Base-by-base conservation (phyloP, 192 early-diverging fungal species). In the Kickxella alabastrina region DNA sequence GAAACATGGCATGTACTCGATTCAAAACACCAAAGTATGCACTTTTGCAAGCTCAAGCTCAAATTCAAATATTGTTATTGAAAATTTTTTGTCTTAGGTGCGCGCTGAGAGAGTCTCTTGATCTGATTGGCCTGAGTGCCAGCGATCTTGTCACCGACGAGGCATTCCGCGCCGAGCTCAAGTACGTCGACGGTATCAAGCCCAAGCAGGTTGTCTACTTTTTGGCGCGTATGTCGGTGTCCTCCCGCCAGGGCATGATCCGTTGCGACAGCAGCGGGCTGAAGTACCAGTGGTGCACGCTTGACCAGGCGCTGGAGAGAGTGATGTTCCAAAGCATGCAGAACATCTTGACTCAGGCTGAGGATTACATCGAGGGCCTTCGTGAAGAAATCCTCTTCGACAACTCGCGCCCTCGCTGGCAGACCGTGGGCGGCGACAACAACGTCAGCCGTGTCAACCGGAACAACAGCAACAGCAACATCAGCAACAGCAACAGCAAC, bases 131-230 rank as follows among this genome's bases (percentile, higher is more conserved):
- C 32, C 52, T 92, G 38, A 68, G 79, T 27, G 75, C 83, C 40
- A 79, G 81, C 44, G 85, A 89, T 62, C 67, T 90, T 40, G 79
- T 74, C 19, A 70, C 86, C 29, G 85, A 88, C 59, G 83, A 86
- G 36, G 75, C 69, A 7, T 92, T 91, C 68, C 80, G 80, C 29
- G 81, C 80, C 18, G 85, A 90, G 66, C 76, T 91, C 57, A 86
- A 86, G 76, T 92, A 92, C 64, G 78, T 92, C 17, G 86, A 86
- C 22, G 86, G 85, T 22, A 86, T 83, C 37, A 80, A 78, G 82
- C 89, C 89, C 26, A 93, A 93, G 74, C 75, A 84, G 57, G 87
- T 87, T 15, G 79, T 86, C 39, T 92, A 87, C 53, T 86, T 84
- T 54, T 62, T 93, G 43, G 91, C 87, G n/a, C 88, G 83, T 31